These are phyloP conservation scores for Paratinospora sagittata DNA, from an alignment of 164 flowering plant species.

Conservation along the genomic window DNA sequence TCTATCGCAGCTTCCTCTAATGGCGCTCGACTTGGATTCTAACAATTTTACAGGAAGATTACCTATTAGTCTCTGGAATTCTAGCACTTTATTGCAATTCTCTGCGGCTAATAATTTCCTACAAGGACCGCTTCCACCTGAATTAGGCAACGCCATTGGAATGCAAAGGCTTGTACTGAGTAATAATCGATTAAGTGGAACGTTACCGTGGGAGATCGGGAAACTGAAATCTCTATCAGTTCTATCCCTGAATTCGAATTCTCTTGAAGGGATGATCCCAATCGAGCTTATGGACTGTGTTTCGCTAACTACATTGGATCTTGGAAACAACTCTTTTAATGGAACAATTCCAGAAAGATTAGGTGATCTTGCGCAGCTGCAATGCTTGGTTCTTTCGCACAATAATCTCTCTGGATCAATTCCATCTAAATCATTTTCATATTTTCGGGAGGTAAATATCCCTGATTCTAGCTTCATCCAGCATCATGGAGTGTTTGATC, in stretches of 20 bases:
- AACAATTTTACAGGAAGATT: constrained; percentile 61
- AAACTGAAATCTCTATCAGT: constrained; percentile 49
- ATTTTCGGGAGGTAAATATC: constrained; percentile 45
- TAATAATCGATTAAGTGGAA: constrained; percentile 48
- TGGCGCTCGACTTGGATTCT: constrained; percentile 56
- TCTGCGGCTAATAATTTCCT: constrained; percentile 54
- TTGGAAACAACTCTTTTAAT: constrained; percentile 45
- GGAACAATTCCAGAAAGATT: constrained; percentile 25
- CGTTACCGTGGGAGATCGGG: constrained; percentile 57
- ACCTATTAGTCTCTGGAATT: constrained; percentile 50
- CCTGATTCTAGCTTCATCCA: constrained; percentile 67
- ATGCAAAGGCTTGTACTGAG: constrained; percentile 47
- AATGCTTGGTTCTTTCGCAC: constrained; percentile 67
- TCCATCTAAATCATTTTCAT: constrained; percentile 40
- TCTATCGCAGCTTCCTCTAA: constrained; percentile 63
- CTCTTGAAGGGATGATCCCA: constrained; percentile 51
- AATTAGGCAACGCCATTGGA: constrained; percentile 45
- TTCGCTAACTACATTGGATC: constrained; percentile 52
- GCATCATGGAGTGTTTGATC: constrained; percentile 69
- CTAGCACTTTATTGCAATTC: constrained; percentile 46
- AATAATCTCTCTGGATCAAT: constrained; percentile 56
- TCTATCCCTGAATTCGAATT: constrained; percentile 52
- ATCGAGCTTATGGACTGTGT: constrained; percentile 43
- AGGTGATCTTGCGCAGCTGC: constrained; percentile 40
- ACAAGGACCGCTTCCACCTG: constrained; percentile 42